These are phyloP conservation scores for Abelmoschus esculentus DNA, from an alignment of 345 rosid genomes.

Conservation along the genomic window DNA sequence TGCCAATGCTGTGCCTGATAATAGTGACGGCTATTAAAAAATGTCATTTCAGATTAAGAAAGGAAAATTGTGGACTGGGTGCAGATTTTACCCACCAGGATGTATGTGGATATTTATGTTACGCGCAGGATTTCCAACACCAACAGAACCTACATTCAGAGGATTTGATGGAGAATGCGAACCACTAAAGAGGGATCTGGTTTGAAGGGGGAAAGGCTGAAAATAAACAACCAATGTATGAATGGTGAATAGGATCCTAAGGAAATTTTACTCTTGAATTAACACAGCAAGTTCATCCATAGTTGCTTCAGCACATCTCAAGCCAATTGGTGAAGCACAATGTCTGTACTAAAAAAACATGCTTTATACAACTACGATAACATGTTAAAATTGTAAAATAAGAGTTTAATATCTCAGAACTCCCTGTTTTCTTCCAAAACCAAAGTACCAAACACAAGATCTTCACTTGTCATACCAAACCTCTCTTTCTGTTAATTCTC, in stretches of 20 bases:
- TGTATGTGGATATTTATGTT: slow-evolving; percentile 88
- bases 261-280: slow-evolving; percentile 8
- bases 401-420: not conserved
- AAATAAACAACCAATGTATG: slow-evolving; percentile 17
- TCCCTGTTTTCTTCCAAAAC: not conserved
- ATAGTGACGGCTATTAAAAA: not conserved
- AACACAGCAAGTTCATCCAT: not conserved
- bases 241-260: not conserved
- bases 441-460: too few species aligned
- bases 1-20: slow-evolving; percentile 46
- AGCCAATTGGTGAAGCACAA: slow-evolving; percentile 1
- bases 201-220: slow-evolving; percentile 92
- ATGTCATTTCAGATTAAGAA: not conserved
- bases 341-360: not conserved
- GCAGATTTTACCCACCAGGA: slow-evolving; percentile 57
- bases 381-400: not conserved
- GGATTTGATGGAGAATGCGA: slow-evolving; percentile 46
- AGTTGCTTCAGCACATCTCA: not conserved
- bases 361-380: not conserved
- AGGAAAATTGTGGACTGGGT: not conserved
- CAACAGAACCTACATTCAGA: slow-evolving; percentile 38
- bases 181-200: slow-evolving; percentile 60
- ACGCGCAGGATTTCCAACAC: slow-evolving; percentile 60
- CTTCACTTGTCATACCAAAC: not conserved
- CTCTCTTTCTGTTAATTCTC: not conserved